Evolutionary conservation across 2,329 filamentous ascomycete genomes (phyloP).

Genomic region (Diaporthe australafricana): DNA sequence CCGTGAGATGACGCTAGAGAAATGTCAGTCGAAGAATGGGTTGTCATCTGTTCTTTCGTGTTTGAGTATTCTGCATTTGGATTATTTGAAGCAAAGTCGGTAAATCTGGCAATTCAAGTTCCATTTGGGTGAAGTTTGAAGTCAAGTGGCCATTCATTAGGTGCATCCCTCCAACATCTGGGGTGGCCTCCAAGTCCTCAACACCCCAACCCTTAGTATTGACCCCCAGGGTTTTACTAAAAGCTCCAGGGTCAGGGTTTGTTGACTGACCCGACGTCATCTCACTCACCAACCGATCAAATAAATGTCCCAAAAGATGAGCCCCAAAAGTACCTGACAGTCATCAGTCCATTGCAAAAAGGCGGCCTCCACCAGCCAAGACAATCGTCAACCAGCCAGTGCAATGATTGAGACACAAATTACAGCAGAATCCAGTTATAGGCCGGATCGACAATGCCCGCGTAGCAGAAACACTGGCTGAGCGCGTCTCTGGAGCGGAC

Average conservation of each 20-base stretch:
- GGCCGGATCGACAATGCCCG: slow-evolving; percentile 20
- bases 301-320: too few species aligned
- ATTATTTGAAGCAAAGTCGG: not conserved
- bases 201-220: too few species aligned
- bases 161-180: too few species aligned
- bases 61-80: not conserved
- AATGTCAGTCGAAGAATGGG: not conserved
- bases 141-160: too few species aligned
- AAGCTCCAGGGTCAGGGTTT: not conserved
- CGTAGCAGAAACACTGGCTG: slow-evolving; percentile 22
- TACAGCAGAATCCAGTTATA: slow-evolving; percentile 12
- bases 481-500: not conserved
- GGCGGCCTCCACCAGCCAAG: not conserved
- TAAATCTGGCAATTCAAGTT: not conserved
- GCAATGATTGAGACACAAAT: not conserved
- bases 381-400: not conserved
- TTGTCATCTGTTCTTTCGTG: not conserved
- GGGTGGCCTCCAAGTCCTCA: too few species aligned
- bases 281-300: too few species aligned
- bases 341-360: not conserved
- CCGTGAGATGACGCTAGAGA: not conserved
- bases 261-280: too few species aligned
- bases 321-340: not conserved
- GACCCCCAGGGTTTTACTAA: too few species aligned
- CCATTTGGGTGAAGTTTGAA: too few species aligned